phyloP scores from a whole-genome alignment of 495 filamentous ascomycete genomes.

The Usnea hakonensis region DNA sequence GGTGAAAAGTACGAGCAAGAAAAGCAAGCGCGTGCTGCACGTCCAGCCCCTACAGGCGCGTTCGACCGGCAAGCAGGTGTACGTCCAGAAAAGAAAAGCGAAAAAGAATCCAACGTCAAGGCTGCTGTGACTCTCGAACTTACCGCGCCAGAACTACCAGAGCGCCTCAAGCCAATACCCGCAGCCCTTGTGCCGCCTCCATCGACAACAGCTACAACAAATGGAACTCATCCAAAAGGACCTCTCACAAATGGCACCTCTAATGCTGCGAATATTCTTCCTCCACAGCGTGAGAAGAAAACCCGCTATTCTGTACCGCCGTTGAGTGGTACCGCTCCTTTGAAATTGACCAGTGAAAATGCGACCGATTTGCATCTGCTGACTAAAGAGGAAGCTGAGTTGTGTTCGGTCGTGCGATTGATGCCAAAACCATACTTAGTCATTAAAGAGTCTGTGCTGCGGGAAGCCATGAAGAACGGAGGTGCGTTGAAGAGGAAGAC shows the following conservation, averaged over 20 bases:
- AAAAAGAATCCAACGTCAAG: constrained; percentile 36
- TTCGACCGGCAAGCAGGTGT: constrained; percentile 71
- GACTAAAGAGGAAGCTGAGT: constrained; percentile 72
- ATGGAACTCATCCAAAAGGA: constrained; percentile 19
- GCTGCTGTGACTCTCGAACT: constrained; percentile 58
- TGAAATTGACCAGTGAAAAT: constrained; percentile 66
- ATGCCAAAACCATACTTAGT: constrained; percentile 90
- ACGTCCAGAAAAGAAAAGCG: constrained; percentile 39
- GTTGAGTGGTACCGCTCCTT: constrained; percentile 51
- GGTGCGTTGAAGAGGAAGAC: constrained; percentile 86
- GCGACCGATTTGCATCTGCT: constrained; percentile 78
- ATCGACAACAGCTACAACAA: constrained; percentile 32
- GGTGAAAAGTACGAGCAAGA: constrained; percentile 95
- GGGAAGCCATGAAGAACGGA: constrained; percentile 80
- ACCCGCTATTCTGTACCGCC: constrained; percentile 40
- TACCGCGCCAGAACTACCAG: constrained; percentile 66
- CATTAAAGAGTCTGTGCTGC: constrained; percentile 83
- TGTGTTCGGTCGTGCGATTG: constrained; percentile 73
- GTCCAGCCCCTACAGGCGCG: constrained; percentile 59
- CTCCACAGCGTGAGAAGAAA: constrained; percentile 28
- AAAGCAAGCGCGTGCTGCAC: constrained; percentile 67
- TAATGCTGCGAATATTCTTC: constrained; percentile 35
- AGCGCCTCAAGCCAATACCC: constrained; percentile 40
- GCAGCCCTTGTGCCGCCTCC: constrained; percentile 17
- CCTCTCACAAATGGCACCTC: constrained; percentile 36